Conservation (phyloP, 352 stramenopile species). For the Phytophthora gonapodyides region DNA sequence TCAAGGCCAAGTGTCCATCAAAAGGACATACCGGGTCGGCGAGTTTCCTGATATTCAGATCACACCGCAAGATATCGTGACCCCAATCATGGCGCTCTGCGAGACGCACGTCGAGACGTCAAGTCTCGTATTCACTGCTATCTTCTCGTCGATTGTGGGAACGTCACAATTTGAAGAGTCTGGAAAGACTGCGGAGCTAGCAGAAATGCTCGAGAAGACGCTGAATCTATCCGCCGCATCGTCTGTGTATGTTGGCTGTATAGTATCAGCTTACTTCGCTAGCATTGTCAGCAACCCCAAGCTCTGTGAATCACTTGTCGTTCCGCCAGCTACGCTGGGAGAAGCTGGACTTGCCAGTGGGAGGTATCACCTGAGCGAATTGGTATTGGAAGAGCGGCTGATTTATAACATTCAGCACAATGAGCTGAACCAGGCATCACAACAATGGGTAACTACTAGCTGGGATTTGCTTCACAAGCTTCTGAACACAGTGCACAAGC, state of each 20-base stretch:
- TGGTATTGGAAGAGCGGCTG: conserved; percentile 71
- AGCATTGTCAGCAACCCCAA: conserved; percentile 40
- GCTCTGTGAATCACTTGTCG: conserved; percentile 35
- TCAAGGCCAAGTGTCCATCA: conserved; percentile 62
- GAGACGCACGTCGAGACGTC: conserved; percentile 52
- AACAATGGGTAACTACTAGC: conserved; percentile 37
- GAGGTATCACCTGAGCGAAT: conserved; percentile 59
- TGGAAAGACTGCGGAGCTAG: conserved; percentile 14
- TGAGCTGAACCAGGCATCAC: conserved; percentile 5
- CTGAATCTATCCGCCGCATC: conserved; percentile 35
- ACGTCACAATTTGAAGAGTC: conserved; percentile 41
- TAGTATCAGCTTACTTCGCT: conserved; percentile 58
- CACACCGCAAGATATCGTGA: conserved; percentile 63
- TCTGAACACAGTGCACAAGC: conserved; percentile 64
- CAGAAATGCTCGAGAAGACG: conserved; percentile 23
- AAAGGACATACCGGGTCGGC: conserved; percentile 67
- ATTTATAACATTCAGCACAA: conserved; percentile 34
- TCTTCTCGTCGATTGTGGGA: conserved; percentile 54
- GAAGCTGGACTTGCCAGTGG: conserved; percentile 65
- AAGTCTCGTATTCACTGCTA: conserved; percentile 42
- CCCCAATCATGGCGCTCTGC: conserved; percentile 68
- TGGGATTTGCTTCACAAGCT: conserved; percentile 83
- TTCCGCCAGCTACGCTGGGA: conserved; percentile 50
- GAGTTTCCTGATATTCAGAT: conserved; percentile 87
- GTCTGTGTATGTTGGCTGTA: conserved; percentile 37